Conservation (phyloP, 805 yeast species). For the Barnettozyma wickerhamii region DNA sequence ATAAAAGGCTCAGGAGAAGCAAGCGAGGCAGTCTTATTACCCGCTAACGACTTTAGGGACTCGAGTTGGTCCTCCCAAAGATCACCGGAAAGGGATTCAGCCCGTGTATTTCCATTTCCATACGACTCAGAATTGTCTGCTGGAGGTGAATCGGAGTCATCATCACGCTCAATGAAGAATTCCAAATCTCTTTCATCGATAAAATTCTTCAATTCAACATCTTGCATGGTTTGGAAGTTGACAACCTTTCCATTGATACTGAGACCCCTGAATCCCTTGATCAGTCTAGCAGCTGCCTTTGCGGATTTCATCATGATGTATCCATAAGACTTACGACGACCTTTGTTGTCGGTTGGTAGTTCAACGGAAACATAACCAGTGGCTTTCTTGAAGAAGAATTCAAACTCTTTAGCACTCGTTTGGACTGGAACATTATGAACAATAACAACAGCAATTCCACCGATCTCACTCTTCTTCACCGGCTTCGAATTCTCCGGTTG, state of each 20-base stretch:
- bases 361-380: background rate
- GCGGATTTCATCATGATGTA: background rate
- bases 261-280: background rate
- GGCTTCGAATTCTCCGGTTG: background rate
- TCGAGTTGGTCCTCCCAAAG: too few species aligned
- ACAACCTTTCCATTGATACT: background rate
- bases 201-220: background rate
- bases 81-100: too few species aligned
- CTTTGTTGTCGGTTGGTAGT: background rate
- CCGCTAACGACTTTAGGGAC: too few species aligned
- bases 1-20: too few species aligned
- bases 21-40: too few species aligned
- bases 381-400: background rate
- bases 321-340: background rate
- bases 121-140: too few species aligned
- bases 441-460: background rate
- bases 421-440: background rate
- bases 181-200: background rate
- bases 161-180: background rate
- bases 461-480: background rate
- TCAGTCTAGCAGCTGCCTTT: background rate
- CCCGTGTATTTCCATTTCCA: too few species aligned
- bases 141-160: background rate
- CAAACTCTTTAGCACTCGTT: background rate
- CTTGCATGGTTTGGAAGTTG: background rate